Base-by-base conservation (phyloP, 176 grass and related monocot species). In the Saccharum spontaneum region DNA sequence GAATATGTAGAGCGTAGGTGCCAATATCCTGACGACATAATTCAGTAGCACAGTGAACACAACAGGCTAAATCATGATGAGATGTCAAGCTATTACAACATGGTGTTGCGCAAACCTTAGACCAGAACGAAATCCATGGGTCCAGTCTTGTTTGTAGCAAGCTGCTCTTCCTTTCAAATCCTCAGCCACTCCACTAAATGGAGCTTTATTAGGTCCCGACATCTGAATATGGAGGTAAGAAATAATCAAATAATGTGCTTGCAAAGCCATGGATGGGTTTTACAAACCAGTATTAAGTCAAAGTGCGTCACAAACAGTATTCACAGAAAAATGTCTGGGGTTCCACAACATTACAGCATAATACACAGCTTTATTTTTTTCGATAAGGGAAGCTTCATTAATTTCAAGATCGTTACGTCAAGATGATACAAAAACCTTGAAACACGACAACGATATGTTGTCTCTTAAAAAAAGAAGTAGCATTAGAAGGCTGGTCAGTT, bases 71-170 rank as follows among this genome's bases (percentile, higher is more conserved):
- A 15, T 22, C 37, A 60, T 45, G 15, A 71, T 49, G 10, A 75
- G 2, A 70, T 60, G 8, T 48, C 40, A 87, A 38, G 34, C 40
- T 54, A 67, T 64, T 72, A 64, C n/a, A 28, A 41, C 10, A 37
- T 54, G 34, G 63, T 37, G 34, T 22, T 61, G 39, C 31, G n/a
- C 60, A 83, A 73, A 89, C 90, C 90, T 97, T 82, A 97, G 71
- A 67, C 92, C 92, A 80, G 90, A 80, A 78, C n/a, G 22, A 36
- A 84, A 89, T 22, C 90, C 90, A 80, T 82, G 40, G 6, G 54
- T 31, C 94, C 94, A 97, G 36, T 97, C 94, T 75, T 94, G 94
- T 66, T 16, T 83, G 64, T 97, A 97, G 86, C 94, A 97, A 78
- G 68, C 73, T 72, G 77, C n/a, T 81, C 94, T 89, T 94, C 90